phyloP scores from a whole-genome alignment of 2,329 filamentous ascomycete genomes.

The Mycosphaerella sp. region DNA sequence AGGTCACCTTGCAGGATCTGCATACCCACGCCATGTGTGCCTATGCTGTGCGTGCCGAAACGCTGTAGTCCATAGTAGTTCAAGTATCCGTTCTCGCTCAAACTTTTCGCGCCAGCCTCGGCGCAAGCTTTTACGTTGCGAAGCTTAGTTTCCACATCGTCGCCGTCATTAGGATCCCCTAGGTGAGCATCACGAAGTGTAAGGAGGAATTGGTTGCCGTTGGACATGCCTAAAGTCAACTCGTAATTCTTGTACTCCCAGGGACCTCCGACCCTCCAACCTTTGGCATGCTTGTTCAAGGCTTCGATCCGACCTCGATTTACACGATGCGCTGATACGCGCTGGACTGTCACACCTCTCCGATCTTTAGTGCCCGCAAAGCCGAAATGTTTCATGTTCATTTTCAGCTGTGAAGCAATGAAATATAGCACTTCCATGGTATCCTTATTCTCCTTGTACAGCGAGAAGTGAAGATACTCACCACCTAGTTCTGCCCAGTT shows the following conservation, averaged over 20 bases:
- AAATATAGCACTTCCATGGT: constrained; percentile 86
- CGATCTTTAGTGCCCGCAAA: constrained; percentile 92
- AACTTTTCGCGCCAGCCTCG: constrained; percentile 56
- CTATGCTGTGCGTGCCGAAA: constrained; percentile 80
- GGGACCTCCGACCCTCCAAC: constrained; percentile 62
- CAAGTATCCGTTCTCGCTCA: constrained; percentile 74
- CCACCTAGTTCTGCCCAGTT: constrained; percentile 64
- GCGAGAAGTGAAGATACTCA: constrained; percentile 79
- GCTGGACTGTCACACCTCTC: constrained; percentile 77
- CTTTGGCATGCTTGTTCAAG: constrained; percentile 56
- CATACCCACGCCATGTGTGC: constrained; percentile 78
- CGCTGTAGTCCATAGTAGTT: constrained; percentile 99
- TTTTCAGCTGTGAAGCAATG: constrained; percentile 65
- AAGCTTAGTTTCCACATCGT: constrained; percentile 31
- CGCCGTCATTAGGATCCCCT: constrained; percentile 38
- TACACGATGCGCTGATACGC: constrained; percentile 62
- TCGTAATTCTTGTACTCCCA: constrained; percentile 68
- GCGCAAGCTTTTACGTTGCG: constrained; percentile 49
- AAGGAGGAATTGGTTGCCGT: constrained; percentile 88
- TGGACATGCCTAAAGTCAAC: constrained; percentile 74
- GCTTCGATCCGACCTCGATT: constrained; percentile 58
- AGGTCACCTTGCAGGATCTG: constrained; percentile 79
- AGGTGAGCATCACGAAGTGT: constrained; percentile 80
- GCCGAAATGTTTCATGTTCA: constrained; percentile 61
- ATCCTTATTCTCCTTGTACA: constrained; percentile 96